A percentile compares a stretch with the other conserved stretches of the same genome.
phyloP scores from a whole-genome alignment of 495 filamentous ascomycete species.

The Daldinia bambusicola region DNA sequence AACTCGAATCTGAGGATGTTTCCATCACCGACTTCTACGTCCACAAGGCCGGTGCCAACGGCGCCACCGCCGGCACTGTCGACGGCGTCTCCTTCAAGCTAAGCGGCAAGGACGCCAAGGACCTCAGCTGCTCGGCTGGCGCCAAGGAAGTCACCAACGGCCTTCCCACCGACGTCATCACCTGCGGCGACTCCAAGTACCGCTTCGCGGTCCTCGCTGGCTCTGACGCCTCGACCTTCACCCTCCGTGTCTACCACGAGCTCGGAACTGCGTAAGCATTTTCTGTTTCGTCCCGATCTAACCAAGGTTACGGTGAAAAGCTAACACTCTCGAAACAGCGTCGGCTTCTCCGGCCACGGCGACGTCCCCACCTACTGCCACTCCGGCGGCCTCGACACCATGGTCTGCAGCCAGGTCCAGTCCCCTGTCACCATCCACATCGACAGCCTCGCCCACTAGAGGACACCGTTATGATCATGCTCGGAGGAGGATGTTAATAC shows the following conservation, averaged over 20 bases:
- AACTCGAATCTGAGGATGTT: slow-evolving; percentile 18
- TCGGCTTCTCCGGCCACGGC: slow-evolving; percentile 16
- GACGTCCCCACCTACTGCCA: slow-evolving; percentile 17
- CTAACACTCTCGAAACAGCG: slow-evolving; percentile 15
- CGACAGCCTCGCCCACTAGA: slow-evolving; percentile 39
- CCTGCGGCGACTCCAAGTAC: slow-evolving; percentile 30
- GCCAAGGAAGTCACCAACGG: slow-evolving; percentile 8
- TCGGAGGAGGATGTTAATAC: slow-evolving; percentile 26
- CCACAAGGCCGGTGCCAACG: slow-evolving; percentile 28
- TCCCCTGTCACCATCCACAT: slow-evolving; percentile 19
- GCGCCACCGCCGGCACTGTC: slow-evolving; percentile 1
- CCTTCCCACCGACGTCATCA: neutral
- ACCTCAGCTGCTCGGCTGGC: slow-evolving; percentile 21
- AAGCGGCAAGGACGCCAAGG: slow-evolving; percentile 13
- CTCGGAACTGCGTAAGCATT: slow-evolving; percentile 19
- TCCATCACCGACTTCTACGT: slow-evolving; percentile 12
- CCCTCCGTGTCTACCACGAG: slow-evolving; percentile 17
- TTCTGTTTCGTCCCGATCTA: neutral
- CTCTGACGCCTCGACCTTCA: slow-evolving; percentile 14
- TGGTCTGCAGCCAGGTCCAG: slow-evolving; percentile 21
- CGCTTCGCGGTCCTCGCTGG: slow-evolving; percentile 16
- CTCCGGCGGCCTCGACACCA: slow-evolving; percentile 20
- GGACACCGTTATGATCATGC: slow-evolving; percentile 18
- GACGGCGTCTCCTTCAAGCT: slow-evolving; percentile 34
- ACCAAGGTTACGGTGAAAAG: neutral